phyloP scores from a whole-genome alignment of 257 asterid genomes.

The Ilex aquifolium region DNA sequence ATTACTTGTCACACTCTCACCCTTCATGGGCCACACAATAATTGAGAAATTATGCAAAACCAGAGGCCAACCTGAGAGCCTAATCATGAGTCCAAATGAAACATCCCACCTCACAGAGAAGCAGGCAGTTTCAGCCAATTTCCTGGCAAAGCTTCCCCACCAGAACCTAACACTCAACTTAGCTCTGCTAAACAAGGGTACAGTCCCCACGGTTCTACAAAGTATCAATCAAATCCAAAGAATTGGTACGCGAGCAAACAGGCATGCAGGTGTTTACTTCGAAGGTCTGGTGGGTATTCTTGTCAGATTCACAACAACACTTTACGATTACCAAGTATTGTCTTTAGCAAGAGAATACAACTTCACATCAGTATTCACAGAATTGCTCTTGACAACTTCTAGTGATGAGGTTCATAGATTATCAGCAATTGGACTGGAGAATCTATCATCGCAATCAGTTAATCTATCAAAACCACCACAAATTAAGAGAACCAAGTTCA shows the following conservation, averaged over 20 bases:
- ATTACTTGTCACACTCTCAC: constrained; percentile 43
- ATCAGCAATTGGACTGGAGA: constrained; percentile 59
- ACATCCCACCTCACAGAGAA: constrained; percentile 48
- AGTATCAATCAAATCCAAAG: constrained; percentile 46
- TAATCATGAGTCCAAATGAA: constrained; percentile 39
- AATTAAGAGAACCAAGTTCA: constrained; percentile 33
- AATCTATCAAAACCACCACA: constrained; percentile 53
- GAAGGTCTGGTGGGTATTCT: constrained; percentile 78
- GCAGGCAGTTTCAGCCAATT: constrained; percentile 57
- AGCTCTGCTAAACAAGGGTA: constrained; percentile 48
- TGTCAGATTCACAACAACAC: constrained; percentile 66
- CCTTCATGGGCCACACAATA: constrained; percentile 73
- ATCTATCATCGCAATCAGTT: constrained; percentile 54
- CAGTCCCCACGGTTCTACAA: constrained; percentile 33
- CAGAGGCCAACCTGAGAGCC: constrained; percentile 58
- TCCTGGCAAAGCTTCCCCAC: constrained; percentile 77
- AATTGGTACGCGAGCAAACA: constrained; percentile 55
- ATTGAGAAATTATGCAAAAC: constrained; percentile 64
- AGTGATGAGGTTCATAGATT: constrained; percentile 65
- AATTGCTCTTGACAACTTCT: constrained; percentile 47
- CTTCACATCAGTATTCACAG: constrained; percentile 52
- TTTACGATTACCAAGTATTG: constrained; percentile 60
- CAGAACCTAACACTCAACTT: constrained; percentile 62
- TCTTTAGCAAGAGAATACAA: constrained; percentile 38
- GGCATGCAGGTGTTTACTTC: constrained; percentile 48